Evolutionary conservation across 768 basidiomycete genomes (phyloP).

Genomic region (Suillus placidus): DNA sequence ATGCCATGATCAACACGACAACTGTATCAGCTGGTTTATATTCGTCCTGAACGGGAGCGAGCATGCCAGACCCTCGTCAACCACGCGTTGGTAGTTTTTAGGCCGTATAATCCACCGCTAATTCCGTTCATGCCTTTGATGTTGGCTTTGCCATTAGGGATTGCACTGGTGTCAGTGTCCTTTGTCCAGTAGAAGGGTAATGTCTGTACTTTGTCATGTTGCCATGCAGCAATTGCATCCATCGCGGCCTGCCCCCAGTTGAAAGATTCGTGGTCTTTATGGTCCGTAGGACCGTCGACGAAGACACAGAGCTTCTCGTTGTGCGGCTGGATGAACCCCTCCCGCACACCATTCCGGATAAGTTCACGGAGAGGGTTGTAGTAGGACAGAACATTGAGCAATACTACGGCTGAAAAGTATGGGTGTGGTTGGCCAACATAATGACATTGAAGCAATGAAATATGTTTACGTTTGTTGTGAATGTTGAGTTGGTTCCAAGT

Average conservation of each 20-base stretch:
- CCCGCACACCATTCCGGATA: constrained; percentile 63
- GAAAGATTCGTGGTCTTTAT: constrained; percentile 54
- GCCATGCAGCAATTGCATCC: constrained; percentile 65
- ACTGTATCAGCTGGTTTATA: constrained; percentile 14
- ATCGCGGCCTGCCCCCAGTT: constrained; percentile 81
- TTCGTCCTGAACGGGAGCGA: constrained; percentile 25
- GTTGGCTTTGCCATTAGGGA: constrained; percentile 10
- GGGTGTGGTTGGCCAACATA: neutral
- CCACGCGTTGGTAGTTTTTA: constrained; percentile 32
- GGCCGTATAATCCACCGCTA: constrained; percentile 20
- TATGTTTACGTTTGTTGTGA: constrained; percentile 69
- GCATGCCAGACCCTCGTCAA: constrained; percentile 39
- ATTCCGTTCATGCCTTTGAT: constrained; percentile 24
- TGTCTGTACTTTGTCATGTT: constrained; percentile 32
- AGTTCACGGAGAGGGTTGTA: constrained; percentile 82
- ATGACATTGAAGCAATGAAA: constrained; percentile 13
- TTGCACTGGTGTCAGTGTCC: constrained; percentile 38
- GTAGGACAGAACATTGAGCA: constrained; percentile 85
- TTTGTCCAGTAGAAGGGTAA: constrained; percentile 55
- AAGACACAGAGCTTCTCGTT: constrained; percentile 70
- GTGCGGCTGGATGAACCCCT: constrained; percentile 71
- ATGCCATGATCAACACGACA: constrained; percentile 19
- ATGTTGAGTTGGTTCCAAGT: constrained; percentile 95
- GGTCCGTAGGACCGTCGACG: constrained; percentile 69
- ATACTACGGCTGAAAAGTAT: constrained; percentile 64